Conservation (phyloP, 768 basidiomycete genomes). For the Leccinum olivaceopallidum region DNA sequence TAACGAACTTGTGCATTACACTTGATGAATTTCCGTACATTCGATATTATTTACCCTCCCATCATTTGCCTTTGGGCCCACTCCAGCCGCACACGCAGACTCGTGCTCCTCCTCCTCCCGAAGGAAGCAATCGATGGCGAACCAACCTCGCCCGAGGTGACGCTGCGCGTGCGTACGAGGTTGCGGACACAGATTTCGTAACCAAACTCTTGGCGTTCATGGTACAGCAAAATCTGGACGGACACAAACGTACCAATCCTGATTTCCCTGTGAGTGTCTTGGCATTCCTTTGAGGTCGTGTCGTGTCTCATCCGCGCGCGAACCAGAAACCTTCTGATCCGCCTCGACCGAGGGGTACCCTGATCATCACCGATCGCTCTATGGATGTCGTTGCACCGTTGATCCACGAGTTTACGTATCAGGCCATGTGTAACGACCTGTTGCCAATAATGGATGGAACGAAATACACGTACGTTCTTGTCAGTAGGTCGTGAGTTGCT, state of each 20-base stretch:
- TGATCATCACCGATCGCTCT: constrained; percentile 94
- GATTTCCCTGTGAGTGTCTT: constrained; percentile 76
- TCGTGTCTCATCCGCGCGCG: constrained; percentile 1
- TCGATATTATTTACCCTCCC: constrained; percentile 85
- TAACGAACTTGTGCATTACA: constrained; percentile 86
- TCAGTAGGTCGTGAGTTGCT: constrained; percentile 12
- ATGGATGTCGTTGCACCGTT: constrained; percentile 93
- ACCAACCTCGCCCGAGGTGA: constrained; percentile 78
- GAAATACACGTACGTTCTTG: constrained; percentile 75
- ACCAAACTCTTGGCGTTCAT: constrained; percentile 82
- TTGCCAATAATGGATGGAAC: constrained; percentile 85
- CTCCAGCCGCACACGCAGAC: constrained; percentile 68
- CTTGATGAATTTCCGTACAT: constrained; percentile 92
- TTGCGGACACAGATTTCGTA: constrained; percentile 72
- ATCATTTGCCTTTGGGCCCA: constrained; percentile 82
- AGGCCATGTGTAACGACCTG: constrained; percentile 97
- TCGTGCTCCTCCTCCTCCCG: constrained; percentile 65
- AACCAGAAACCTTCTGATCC: constrained; percentile 54
- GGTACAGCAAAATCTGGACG: constrained; percentile 83
- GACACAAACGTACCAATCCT: constrained; percentile 80
- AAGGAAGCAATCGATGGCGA: constrained; percentile 70
- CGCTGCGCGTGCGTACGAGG: constrained; percentile 66
- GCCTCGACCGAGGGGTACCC: constrained; percentile 69
- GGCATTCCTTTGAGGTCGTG: not conserved
- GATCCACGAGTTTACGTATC: constrained; percentile 97